Evolutionary conservation across 2,329 filamentous ascomycete species (phyloP).

Genomic region (Xylariaceae sp.): DNA sequence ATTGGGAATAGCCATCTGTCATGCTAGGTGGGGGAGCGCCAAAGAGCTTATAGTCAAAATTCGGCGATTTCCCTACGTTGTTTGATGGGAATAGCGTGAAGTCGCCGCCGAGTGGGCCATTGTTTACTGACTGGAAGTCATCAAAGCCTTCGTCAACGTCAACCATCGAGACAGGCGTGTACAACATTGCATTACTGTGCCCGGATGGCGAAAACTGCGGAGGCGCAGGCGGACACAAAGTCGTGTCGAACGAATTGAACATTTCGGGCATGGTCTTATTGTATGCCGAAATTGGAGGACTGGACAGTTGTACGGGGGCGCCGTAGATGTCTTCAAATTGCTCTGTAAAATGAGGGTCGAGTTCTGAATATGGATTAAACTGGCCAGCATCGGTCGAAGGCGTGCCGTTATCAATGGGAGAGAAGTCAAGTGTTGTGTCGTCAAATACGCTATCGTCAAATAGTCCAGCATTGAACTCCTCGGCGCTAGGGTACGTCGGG

Average conservation of each 20-base stretch:
- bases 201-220: constrained; percentile 65
- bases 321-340: constrained; percentile 61
- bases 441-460: constrained; percentile 41
- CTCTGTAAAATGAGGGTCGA: constrained; percentile 56
- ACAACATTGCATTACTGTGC: constrained; percentile 65
- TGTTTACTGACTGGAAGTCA: constrained; percentile 43
- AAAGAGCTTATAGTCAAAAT: constrained; percentile 44
- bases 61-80: constrained; percentile 38
- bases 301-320: constrained; percentile 53
- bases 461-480: constrained; percentile 44
- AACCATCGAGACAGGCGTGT: constrained; percentile 58
- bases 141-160: constrained; percentile 64
- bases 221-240: constrained; percentile 39
- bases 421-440: constrained; percentile 38
- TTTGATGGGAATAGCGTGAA: constrained; percentile 58
- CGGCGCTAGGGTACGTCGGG: constrained; percentile 45
- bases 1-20: constrained; percentile 49
- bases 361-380: constrained; percentile 58
- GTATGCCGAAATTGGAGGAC: constrained; percentile 43
- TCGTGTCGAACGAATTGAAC: constrained; percentile 39
- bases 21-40: constrained; percentile 46
- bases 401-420: constrained; percentile 49
- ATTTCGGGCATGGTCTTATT: constrained; percentile 43
- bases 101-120: constrained; percentile 49
- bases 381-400: constrained; percentile 44